Evolutionary conservation across 1,139 yeast genomes (phyloP), one percentile per base, ranked within the genome.

Genomic region (Nakaseomyces kungkrabaensis): DNA sequence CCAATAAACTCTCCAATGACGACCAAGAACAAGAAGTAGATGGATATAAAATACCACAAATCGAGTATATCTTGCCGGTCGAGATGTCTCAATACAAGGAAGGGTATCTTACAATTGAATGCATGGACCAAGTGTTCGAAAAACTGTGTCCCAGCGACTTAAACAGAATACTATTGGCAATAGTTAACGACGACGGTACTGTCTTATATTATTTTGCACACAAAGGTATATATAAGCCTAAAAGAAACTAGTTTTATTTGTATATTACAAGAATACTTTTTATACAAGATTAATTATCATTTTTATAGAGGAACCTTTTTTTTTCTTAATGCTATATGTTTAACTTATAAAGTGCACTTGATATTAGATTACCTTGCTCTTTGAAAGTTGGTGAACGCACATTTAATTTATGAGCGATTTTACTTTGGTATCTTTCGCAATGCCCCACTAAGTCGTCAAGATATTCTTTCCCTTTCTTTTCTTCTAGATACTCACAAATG

Each of bases 161-260:
- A 0, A 65, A 63, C 32, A 66, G 80, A 51, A 56, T 83, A 1
- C 69, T 81, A 0, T 56, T 80, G 40, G 89, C 77, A 0, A 69
- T 83, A 9, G 73, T 77, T 4, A 80, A 76, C 57, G 76, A 75
- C 52, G 92, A 84, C 60, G 82, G 86, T 1, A 80, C 89, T 0
- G 72, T 82, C 11, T 82, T 82, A 26, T 83, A 79, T 57, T 83
- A 84, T 61, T 77, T 77, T 60, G 71, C 81, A 11, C 78, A 81
- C 61, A 80, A 79, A 57, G 89, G 89, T 3, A 68, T 82, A 11
- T 77, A 73, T 33, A 78, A 78, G 60, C 89, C 89, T 1, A 72
- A 74, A 51, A 76, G 74, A 46, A 62, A 64, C 47, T 62, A 46
- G 48, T n/a, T 5, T 6, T 36, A 6, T 36, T 6, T 36, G 24